phyloP scores from a whole-genome alignment of 2,329 filamentous ascomycete genomes.

The Botrytis elliptica region DNA sequence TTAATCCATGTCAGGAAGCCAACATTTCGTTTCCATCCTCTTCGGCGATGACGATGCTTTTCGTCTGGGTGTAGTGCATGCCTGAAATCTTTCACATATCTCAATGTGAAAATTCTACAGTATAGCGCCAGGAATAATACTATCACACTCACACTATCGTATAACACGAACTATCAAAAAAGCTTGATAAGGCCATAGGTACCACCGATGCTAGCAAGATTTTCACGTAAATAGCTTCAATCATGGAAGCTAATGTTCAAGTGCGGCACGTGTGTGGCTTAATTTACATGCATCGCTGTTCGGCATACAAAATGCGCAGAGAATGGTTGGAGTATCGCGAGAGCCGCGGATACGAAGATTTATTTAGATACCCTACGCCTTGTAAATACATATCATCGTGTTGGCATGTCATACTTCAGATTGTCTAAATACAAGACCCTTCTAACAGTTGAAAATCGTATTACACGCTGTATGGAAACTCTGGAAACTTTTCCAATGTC shows the following conservation, averaged over 20 bases:
- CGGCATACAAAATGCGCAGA: neutral
- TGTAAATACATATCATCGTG: neutral
- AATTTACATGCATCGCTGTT: neutral
- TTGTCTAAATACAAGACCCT: neutral
- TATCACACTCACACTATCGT: neutral
- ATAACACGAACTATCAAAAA: neutral
- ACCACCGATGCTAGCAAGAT: neutral
- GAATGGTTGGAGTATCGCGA: slow-evolving; percentile 4
- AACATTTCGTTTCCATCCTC: neutral
- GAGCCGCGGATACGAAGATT: neutral
- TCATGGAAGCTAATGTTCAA: neutral
- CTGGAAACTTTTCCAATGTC: neutral
- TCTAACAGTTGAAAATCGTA: neutral
- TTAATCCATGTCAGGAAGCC: neutral
- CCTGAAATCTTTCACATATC: neutral
- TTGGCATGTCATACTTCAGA: neutral
- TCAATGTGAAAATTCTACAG: neutral
- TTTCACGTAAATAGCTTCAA: neutral
- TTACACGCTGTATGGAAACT: neutral
- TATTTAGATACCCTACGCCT: neutral
- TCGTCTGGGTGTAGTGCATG: neutral
- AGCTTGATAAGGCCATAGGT: neutral
- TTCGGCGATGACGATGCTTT: neutral
- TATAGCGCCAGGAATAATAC: neutral
- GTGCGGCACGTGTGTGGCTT: neutral